Evolutionary conservation across 306 rosid genomes (phyloP), one percentile per base, ranked within the genome.

Genomic region (Corylus americana): DNA sequence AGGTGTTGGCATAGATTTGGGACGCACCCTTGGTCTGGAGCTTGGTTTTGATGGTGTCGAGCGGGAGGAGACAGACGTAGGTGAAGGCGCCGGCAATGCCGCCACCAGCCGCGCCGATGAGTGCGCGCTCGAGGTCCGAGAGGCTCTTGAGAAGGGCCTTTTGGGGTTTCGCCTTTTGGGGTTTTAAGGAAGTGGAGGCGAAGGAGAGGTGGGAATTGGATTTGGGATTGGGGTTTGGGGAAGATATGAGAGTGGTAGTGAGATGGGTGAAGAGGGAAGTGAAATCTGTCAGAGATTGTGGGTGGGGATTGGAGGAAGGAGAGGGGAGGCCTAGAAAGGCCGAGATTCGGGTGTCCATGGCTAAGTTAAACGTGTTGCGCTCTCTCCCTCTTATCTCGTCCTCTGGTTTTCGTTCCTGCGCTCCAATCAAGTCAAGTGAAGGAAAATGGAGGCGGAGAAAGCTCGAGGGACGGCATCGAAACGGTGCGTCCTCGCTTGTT

Each of bases 71-170:
- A 81, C 96, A 95, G 5, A 90, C 96, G 80, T 92, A 90, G 47
- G 98, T 94, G 83, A 95, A 95, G n/a, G 98, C 98, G 1, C 98
- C 98, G 1, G 98, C 97, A 18, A 92, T 87, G 45, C 97, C 94
- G 0, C 98, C 98, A 1, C 87, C 98, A 8, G 77, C 91, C 0
- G 95, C 98, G 29, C 98, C 98, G 69, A 95, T 91, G 72, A 92
- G 80, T 39, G 98, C 92, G 3, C 98, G 93, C 29, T 95, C 98
- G 76, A 90, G 12, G 73, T 92, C 86, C n/a, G 98, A 71, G 55
- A 94, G 92, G 70, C 76, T 78, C 73, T 85, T 88, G 51, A 88
- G 64, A 5, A 92, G 80, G 67, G 86, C 29, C 49, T 86, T 48
- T 72, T 84, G 71, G 84, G 89, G 74, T 12, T 37, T 67, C 2